phyloP scores from a whole-genome alignment of 2,329 filamentous ascomycete species.

The Chaetomium globosum region DNA sequence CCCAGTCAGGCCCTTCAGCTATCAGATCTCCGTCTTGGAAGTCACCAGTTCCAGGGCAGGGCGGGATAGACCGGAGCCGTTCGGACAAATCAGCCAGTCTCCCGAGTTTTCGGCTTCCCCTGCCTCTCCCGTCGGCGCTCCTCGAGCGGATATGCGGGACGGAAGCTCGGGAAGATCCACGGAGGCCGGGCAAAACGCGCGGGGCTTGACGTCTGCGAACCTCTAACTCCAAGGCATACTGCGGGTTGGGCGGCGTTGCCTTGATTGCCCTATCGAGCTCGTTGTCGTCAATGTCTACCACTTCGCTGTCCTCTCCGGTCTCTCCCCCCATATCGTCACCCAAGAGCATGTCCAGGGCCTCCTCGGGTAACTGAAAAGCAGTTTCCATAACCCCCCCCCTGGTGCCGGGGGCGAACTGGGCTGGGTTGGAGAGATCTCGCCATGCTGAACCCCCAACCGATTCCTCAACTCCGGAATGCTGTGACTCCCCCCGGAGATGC shows the following conservation, averaged over 20 bases:
- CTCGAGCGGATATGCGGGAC: not conserved
- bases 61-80: not conserved
- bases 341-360: not conserved
- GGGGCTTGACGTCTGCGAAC: not conserved
- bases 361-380: not conserved
- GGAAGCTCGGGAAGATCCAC: not conserved
- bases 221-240: not conserved
- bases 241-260: not conserved
- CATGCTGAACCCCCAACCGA: not conserved
- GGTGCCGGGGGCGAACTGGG: not conserved
- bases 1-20: constrained; percentile 29
- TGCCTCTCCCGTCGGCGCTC: not conserved
- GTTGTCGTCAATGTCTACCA: not conserved
- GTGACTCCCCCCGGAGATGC: not conserved
- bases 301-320: not conserved
- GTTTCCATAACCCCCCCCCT: not conserved
- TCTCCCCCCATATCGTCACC: not conserved
- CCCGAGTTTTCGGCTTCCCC: not conserved
- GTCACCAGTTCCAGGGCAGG: not conserved
- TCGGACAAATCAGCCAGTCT: not conserved
- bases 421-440: not conserved
- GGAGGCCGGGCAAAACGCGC: not conserved
- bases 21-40: not conserved
- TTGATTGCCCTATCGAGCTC: not conserved
- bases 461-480: not conserved